Percentiles rank a stretch among this genome's conserved stretches.
Evolutionary conservation across 2,329 filamentous ascomycete species (phyloP).

Genomic region (Colletotrichum paranaense): DNA sequence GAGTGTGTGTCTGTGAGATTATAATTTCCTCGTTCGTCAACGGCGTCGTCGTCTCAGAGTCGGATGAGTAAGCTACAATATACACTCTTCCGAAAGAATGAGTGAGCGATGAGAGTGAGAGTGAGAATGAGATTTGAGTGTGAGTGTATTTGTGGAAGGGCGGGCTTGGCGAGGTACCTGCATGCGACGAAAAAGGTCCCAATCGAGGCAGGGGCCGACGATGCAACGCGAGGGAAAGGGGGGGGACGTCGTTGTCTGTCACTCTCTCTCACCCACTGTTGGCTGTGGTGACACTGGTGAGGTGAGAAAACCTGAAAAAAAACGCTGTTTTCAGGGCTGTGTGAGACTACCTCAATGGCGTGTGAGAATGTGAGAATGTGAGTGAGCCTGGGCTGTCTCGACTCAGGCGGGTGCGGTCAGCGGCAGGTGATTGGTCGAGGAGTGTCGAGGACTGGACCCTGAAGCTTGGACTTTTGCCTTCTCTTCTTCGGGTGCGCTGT

Average conservation of each 20-base stretch:
- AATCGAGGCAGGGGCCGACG: slow-evolving; percentile 12
- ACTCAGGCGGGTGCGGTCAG: neutral
- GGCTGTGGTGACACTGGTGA: neutral
- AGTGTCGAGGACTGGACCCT: slow-evolving; percentile 23
- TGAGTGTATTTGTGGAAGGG: neutral
- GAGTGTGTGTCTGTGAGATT: neutral
- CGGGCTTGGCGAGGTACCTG: slow-evolving; percentile 6
- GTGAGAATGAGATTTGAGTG: slow-evolving; percentile 2
- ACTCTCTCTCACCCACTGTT: neutral
- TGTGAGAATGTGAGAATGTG: no score
- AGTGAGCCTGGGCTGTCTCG: slow-evolving; percentile 6
- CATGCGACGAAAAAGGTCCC: neutral
- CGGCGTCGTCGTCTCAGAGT: neutral
- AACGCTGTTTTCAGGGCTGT: neutral
- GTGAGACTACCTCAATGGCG: no score
- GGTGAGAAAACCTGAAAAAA: neutral
- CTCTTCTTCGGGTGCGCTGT: neutral
- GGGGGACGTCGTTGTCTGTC: neutral
- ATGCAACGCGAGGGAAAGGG: slow-evolving; percentile 3
- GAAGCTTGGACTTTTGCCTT: slow-evolving; percentile 23
- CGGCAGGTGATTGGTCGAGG: slow-evolving; percentile 13
- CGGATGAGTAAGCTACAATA: neutral
- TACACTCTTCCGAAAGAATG: neutral
- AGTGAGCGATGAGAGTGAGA: neutral
- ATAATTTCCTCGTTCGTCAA: neutral